Percentiles rank a stretch among this genome's conserved stretches.
Conservation (phyloP, 2,329 filamentous ascomycete species). For the Tolypocladium nubicola region DNA sequence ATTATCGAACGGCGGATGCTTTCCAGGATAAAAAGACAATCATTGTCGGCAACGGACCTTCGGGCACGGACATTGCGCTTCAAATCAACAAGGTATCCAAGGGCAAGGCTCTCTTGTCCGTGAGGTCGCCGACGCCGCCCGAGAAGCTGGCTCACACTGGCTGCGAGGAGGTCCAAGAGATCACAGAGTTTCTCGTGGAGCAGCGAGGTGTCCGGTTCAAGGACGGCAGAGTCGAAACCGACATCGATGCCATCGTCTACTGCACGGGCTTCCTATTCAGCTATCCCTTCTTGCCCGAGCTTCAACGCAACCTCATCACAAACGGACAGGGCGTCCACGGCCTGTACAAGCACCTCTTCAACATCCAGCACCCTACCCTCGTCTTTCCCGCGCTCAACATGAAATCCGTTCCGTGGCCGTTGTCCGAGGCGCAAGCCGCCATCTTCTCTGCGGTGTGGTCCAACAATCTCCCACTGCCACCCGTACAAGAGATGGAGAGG, state of each 20-base stretch:
- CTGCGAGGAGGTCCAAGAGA: constrained; percentile 44
- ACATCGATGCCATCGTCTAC: constrained; percentile 71
- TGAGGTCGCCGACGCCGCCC: constrained; percentile 35
- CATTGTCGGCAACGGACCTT: constrained; percentile 75
- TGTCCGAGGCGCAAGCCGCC: constrained; percentile 70
- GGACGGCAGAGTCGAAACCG: constrained; percentile 51
- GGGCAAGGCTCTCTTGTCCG: constrained; percentile 55
- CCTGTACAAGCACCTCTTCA: constrained; percentile 72
- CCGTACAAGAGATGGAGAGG: constrained; percentile 48
- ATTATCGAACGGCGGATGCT: constrained; percentile 55
- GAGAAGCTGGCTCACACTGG: constrained; percentile 33
- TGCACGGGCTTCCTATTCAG: constrained; percentile 86
- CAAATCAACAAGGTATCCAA: constrained; percentile 58
- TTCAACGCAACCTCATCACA: constrained; percentile 45
- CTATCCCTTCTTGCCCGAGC: constrained; percentile 56
- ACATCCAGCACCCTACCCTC: constrained; percentile 64
- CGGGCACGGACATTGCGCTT: constrained; percentile 69
- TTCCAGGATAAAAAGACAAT: constrained; percentile 66
- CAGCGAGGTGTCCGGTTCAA: constrained; percentile 54
- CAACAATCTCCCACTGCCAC: constrained; percentile 55
- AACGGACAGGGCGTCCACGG: constrained; percentile 61
- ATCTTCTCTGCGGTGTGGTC: constrained; percentile 70
- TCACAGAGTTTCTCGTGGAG: constrained; percentile 43
- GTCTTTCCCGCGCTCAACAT: constrained; percentile 68
- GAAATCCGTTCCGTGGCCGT: constrained; percentile 78